Conservation (phyloP, 805 yeast genomes). For the Debaryomyces tyrocola region DNA sequence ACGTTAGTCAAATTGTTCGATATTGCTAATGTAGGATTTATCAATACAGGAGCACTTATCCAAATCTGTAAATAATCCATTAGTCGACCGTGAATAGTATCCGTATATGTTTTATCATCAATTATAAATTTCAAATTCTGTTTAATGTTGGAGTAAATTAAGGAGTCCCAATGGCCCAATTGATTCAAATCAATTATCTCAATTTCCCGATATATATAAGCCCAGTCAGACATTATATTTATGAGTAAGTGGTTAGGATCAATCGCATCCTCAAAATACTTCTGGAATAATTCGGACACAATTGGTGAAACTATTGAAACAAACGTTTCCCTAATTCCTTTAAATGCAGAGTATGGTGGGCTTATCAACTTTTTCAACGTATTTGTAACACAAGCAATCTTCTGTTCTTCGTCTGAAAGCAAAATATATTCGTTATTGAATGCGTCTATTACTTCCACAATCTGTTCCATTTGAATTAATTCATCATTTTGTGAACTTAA, state of each 20-base stretch:
- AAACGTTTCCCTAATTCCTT: conserved; percentile 7
- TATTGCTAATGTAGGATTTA: conserved; percentile 10
- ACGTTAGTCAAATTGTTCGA: conserved; percentile 14
- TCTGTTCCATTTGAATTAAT: not conserved
- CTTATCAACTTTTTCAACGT: not conserved
- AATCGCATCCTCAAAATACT: conserved; percentile 3
- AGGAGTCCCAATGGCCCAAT: conserved; percentile 17
- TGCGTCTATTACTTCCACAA: not conserved
- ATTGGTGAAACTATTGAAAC: conserved; percentile 6
- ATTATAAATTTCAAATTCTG: not conserved
- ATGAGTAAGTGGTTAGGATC: conserved; percentile 5
- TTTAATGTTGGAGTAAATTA: conserved; percentile 11
- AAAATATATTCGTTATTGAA: not conserved
- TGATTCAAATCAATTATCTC: conserved; percentile 2
- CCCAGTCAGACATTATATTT: conserved; percentile 13
- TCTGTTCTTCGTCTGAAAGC: not conserved
- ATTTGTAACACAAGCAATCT: conserved; percentile 1
- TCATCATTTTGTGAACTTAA: not conserved
- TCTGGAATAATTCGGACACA: conserved; percentile 8
- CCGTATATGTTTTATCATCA: not conserved
- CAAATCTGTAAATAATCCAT: conserved; percentile 15
- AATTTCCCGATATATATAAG: conserved; percentile 10
- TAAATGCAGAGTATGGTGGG: not conserved
- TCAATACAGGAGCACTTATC: conserved; percentile 14
- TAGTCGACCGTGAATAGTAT: conserved; percentile 5